Base-by-base conservation (phyloP, 73 alveolate species). In the Paramecium sonneborni region DNA sequence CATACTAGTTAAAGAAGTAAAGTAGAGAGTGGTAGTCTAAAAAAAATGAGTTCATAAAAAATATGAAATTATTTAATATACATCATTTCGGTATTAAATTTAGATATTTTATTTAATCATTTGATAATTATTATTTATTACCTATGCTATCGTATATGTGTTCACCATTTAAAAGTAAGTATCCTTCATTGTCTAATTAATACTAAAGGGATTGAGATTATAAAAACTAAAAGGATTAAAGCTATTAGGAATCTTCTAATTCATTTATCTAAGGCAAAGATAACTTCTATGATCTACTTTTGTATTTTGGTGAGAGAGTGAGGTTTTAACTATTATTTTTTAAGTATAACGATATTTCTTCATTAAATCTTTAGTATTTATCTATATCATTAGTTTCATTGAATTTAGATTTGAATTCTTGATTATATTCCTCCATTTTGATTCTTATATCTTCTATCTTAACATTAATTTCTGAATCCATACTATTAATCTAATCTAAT, bases 1-100 rank as follows among this genome's bases (percentile, higher is more conserved):
- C 85, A 82, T 28, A 72, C 86, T 72, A 88, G 88, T 41, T 88
- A 93, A 41, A 43, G 74, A 43, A 79, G 55, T 28, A 79, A 44
- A 26, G 41, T 39, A 7, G 69, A 43, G 23, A 56, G 90, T 1
- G 72, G 46, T 1, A 79, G 90, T 46, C 18, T 79, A 44, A 43
- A 43, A 24, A 79, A 41, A 6, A 79, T 79, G 44, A 46, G 90
- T 26, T 79, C 90, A 79, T 52, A 52, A 18, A 52, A 52, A 30
- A 52, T 52, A 52, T 52, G 68, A 52, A 52, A 15, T n/a, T 52
- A 52, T 52, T 52, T 18, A 52, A 52, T 18, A 52, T 52, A 30
- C 68, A 52, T 52, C 68, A 52, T 52, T 52, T 52, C 0, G 68
- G 68, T 52, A 52, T 52, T 52, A 52, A 52, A 52, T 52, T 52